Evolutionary conservation across 1,284 basidiomycete genomes (phyloP).

Genomic region (Inonotus hispidus): DNA sequence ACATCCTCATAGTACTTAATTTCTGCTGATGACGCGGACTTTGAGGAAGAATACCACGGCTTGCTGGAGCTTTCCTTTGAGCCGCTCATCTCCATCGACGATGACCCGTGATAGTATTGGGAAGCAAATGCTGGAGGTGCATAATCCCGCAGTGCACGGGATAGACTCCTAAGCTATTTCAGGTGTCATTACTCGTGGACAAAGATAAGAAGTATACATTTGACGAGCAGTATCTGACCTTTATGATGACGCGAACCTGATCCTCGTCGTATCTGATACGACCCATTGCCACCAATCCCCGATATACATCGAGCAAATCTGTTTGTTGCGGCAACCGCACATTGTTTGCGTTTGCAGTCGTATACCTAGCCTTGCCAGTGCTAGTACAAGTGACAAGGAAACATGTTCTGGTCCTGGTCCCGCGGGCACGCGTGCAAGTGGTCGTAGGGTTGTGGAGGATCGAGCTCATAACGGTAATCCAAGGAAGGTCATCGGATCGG

Average conservation of each 20-base stretch:
- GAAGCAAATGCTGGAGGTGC: conserved; percentile 38
- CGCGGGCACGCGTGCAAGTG: too few relatives aligned
- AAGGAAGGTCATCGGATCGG: too few relatives aligned
- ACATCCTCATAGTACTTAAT: background rate
- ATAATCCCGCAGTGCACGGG: conserved; percentile 43
- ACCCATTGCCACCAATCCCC: conserved; percentile 42
- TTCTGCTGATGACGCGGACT: background rate
- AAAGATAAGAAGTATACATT: too few relatives aligned
- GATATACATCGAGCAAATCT: conserved; percentile 46
- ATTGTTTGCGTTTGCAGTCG: background rate
- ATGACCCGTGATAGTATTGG: conserved; percentile 29
- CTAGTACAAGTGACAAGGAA: too few relatives aligned
- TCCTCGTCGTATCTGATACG: conserved; percentile 56
- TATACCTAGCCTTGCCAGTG: background rate
- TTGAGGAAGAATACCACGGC: conserved; percentile 28
- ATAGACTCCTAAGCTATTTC: conserved; percentile 42
- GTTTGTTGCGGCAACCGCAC: conserved; percentile 21
- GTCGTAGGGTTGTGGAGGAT: too few relatives aligned
- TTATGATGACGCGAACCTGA: conserved; percentile 61
- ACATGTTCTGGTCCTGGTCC: too few relatives aligned
- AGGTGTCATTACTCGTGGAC: background rate
- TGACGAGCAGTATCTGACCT: too few relatives aligned
- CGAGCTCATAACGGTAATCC: too few relatives aligned
- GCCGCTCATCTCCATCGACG: conserved; percentile 6
- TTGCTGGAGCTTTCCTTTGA: background rate